Base-by-base conservation (phyloP, 352 stramenopile species). In the Phytophthora idaei region DNA sequence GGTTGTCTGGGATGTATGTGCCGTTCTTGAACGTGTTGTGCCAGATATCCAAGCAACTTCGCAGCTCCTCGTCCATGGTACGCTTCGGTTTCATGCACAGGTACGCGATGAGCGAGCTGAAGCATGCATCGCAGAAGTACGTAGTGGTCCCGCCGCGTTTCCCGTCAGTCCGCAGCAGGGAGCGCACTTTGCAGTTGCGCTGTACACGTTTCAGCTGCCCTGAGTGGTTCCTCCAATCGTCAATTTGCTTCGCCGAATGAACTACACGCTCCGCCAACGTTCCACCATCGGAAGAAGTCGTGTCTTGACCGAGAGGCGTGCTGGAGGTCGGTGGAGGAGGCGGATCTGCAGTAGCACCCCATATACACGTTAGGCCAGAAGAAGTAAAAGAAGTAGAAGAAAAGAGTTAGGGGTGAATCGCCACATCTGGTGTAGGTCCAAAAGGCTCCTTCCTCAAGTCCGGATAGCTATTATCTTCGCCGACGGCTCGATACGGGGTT, bases 101-200 rank as follows among this genome's bases (percentile, higher is more conserved):
- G 21, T 21, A 21, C 28, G 57, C 46, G 1, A 27, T 25, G 5
- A 15, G 8, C 6, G 27, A 12, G 5, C 8, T 34, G 25, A 28
- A 27, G 11, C 47, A 64, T 3, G 1, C 47, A 9, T 57, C 27
- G 12, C 57, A 64, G 28, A n/a, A 64, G 47, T 52, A 64, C 1
- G 57, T 64, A 7, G 32, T 64, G 0, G 34, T 64, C 11, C 46
- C 34, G 5, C 46, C 21, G 2, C 46, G 32, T 10, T 57, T 56
- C 3, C 25, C 46, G 28, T 50, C 34, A 21, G 21, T 21, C 21
- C 21, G 21, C 21, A 21, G 21, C 21, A 21, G 0, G 21, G 21
- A 21, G 21, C 57, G 51, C 12, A 57, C 36, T 9, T 57, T 64
- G 46, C 45, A 44, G 46, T 57, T 49, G 21, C 57, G 34, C 14